phyloP scores from a whole-genome alignment of 2,329 filamentous ascomycete genomes.

The Aureobasidium sp. region DNA sequence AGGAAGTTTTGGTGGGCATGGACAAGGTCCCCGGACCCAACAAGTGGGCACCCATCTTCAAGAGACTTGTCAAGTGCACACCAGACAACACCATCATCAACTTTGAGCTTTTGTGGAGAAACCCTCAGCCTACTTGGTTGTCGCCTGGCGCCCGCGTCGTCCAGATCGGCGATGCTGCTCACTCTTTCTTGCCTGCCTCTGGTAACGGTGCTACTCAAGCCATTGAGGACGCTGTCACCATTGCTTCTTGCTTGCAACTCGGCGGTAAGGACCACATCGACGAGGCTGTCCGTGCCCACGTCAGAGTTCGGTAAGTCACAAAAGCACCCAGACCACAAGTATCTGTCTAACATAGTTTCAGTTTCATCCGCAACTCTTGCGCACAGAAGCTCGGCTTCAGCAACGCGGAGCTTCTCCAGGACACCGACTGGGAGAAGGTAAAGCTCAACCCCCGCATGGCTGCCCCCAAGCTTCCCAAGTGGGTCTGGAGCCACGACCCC shows the following conservation, averaged over 20 bases:
- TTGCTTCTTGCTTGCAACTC: conserved; percentile 41
- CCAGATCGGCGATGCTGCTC: conserved; percentile 40
- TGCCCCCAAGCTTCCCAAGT: conserved; percentile 39
- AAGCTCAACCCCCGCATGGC: conserved; percentile 39
- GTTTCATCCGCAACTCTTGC: conserved; percentile 43
- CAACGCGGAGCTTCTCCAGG: conserved; percentile 42
- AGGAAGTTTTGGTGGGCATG: conserved; percentile 41
- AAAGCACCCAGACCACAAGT: not conserved
- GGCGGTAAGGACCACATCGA: conserved; percentile 35
- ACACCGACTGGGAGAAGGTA: conserved; percentile 44
- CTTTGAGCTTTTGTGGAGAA: conserved; percentile 38
- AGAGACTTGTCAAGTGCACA: conserved; percentile 38
- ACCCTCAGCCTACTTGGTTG: conserved; percentile 40
- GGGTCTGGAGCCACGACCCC: conserved; percentile 42
- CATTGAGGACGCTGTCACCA: conserved; percentile 41
- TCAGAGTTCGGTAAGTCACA: conserved; percentile 34
- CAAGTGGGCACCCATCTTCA: conserved; percentile 42
- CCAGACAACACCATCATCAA: conserved; percentile 43
- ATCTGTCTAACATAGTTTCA: conserved; percentile 19
- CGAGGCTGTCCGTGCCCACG: conserved; percentile 34
- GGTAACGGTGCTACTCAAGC: conserved; percentile 42
- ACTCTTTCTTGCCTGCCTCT: conserved; percentile 40
- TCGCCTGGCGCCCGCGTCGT: conserved; percentile 38
- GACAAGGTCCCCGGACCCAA: conserved; percentile 37
- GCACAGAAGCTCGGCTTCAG: conserved; percentile 44